Evolutionary conservation across 495 filamentous ascomycete genomes (phyloP).

Genomic region (Thozetella sp.): DNA sequence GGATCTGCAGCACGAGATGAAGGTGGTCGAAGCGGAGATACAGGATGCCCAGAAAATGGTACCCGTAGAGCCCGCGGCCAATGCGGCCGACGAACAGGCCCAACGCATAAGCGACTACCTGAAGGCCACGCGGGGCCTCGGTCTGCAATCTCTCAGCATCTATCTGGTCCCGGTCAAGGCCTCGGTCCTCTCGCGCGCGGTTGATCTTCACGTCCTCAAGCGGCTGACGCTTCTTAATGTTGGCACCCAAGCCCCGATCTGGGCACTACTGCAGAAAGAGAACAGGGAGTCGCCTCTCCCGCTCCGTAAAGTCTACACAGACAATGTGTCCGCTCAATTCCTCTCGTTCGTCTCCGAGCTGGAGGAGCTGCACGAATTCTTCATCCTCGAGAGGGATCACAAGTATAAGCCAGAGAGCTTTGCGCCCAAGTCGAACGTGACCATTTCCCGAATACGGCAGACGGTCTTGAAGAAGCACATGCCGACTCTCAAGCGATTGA

Average conservation of each 20-base stretch:
- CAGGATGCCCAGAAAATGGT: slow-evolving; percentile 17
- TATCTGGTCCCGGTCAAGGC: slow-evolving; percentile 60
- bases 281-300: slow-evolving; percentile 49
- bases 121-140: slow-evolving; percentile 52
- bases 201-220: slow-evolving; percentile 54
- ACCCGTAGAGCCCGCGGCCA: not conserved
- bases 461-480: slow-evolving; percentile 50
- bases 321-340: slow-evolving; percentile 57
- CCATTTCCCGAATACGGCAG: slow-evolving; percentile 54
- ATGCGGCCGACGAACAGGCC: slow-evolving; percentile 12
- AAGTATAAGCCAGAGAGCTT: slow-evolving; percentile 52
- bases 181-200: slow-evolving; percentile 46
- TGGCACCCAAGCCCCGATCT: slow-evolving; percentile 58
- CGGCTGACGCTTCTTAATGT: slow-evolving; percentile 62
- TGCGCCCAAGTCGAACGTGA: slow-evolving; percentile 41
- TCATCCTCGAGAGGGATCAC: slow-evolving; percentile 53
- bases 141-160: slow-evolving; percentile 51
- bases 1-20: slow-evolving; percentile 20
- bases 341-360: slow-evolving; percentile 51
- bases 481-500: slow-evolving; percentile 36
- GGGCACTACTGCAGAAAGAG: slow-evolving; percentile 51
- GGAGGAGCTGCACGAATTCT: slow-evolving; percentile 53
- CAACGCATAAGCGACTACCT: slow-evolving; percentile 48
- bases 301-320: slow-evolving; percentile 59
- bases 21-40: slow-evolving; percentile 17